Evolutionary conservation across 1,284 basidiomycete species (phyloP).

Genomic region (Wallemia mellicola): DNA sequence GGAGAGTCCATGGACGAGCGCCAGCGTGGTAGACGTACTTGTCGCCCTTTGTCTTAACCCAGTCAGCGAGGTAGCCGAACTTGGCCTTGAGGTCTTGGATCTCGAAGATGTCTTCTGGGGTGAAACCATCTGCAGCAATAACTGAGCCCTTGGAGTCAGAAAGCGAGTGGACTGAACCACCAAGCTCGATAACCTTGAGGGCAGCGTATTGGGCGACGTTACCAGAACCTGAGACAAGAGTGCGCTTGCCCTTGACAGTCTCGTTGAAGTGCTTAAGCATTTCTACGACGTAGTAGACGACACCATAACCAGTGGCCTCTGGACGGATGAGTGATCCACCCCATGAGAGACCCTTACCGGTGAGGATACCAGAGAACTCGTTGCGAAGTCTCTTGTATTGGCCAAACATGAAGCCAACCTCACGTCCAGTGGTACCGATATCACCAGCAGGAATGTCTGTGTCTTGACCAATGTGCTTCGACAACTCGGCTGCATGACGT

Average conservation of each 20-base stretch:
- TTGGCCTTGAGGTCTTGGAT: constrained; percentile 34
- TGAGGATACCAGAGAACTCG: constrained; percentile 46
- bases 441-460: constrained; percentile 56
- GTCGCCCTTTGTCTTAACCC: constrained; percentile 16
- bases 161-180: constrained; percentile 39
- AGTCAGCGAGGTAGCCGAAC: constrained; percentile 27
- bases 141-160: constrained; percentile 47
- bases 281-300: constrained; percentile 46
- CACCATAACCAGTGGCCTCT: constrained; percentile 32
- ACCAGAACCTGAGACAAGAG: constrained; percentile 41
- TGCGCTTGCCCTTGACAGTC: constrained; percentile 25
- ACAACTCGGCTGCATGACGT: too few species aligned
- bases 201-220: constrained; percentile 51
- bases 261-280: constrained; percentile 20
- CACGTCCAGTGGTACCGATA: constrained; percentile 35
- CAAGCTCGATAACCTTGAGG: constrained; percentile 47
- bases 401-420: constrained; percentile 39
- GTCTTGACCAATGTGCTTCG: constrained; percentile 36
- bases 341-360: constrained; percentile 45
- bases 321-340: constrained; percentile 41
- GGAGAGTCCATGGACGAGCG: constrained; percentile 42
- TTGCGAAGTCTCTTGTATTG: constrained; percentile 44
- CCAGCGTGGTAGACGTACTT: constrained; percentile 36
- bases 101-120: constrained; percentile 25
- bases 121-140: constrained; percentile 30